Evolutionary conservation across 2,329 filamentous ascomycete species (phyloP).

Genomic region (Aspergillus phoenicis): DNA sequence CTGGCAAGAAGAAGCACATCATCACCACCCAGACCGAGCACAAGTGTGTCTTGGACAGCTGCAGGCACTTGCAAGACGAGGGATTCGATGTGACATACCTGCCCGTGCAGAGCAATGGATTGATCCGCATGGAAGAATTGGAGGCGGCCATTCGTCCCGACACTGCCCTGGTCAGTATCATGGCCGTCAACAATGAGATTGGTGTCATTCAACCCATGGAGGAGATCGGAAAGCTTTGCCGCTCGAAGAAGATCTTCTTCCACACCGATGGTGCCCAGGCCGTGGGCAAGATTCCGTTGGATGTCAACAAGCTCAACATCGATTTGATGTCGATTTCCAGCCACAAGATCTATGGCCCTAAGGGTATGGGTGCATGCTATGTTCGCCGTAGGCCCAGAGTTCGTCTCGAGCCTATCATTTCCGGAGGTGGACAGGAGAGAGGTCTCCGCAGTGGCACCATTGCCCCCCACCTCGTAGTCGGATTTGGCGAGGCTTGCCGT

Average conservation of each 20-base stretch:
- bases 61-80: constrained; percentile 93
- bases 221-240: constrained; percentile 89
- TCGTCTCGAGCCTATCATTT: constrained; percentile 93
- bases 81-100: constrained; percentile 97
- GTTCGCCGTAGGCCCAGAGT: constrained; percentile 90
- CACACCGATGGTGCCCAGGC: constrained; percentile 96
- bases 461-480: constrained; percentile 83
- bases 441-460: constrained; percentile 92
- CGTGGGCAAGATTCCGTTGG: constrained; percentile 95
- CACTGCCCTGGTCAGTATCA: constrained; percentile 90
- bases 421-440: constrained; percentile 92
- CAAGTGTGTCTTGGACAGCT: constrained; percentile 98
- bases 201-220: constrained; percentile 97
- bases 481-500: constrained; percentile 93
- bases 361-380: constrained; percentile 95
- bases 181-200: constrained; percentile 99
- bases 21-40: constrained; percentile 98
- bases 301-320: constrained; percentile 97
- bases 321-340: constrained; percentile 98
- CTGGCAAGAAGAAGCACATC: constrained; percentile 97
- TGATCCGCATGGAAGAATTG: constrained; percentile 80
- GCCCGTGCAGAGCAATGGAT: constrained; percentile 82
- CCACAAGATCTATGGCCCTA: constrained; percentile 98
- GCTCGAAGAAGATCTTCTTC: constrained; percentile 93
- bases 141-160: constrained; percentile 89